These are phyloP conservation scores for Pseudogymnoascus sp. DNA, from an alignment of 2,329 filamentous ascomycete species.

Conservation along the genomic window DNA sequence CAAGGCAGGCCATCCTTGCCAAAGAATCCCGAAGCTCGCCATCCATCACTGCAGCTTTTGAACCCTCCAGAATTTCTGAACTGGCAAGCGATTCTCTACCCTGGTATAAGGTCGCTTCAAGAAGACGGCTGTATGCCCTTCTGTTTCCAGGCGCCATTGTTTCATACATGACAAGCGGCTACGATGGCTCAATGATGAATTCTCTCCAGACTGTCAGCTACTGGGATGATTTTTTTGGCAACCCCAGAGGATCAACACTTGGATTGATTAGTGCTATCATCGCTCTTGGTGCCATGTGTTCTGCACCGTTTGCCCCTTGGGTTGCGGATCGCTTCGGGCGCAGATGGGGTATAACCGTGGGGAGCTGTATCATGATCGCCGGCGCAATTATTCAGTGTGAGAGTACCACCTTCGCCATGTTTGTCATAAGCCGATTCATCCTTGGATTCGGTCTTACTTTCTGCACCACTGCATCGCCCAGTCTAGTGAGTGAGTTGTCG, in stretches of 20 bases:
- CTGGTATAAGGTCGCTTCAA: conserved; percentile 27
- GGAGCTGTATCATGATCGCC: conserved; percentile 26
- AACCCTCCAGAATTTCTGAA: conserved; percentile 25
- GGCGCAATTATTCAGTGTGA: conserved; percentile 28
- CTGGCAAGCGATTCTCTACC: conserved; percentile 20
- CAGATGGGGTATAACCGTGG: conserved; percentile 26
- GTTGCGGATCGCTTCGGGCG: conserved; percentile 27
- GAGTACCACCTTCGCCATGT: conserved; percentile 36
- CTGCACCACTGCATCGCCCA: conserved; percentile 41
- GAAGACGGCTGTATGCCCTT: conserved; percentile 26
- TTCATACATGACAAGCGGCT: conserved; percentile 37
- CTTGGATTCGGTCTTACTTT: conserved; percentile 46
- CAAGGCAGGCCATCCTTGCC: conserved; percentile 19
- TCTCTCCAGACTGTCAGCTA: conserved; percentile 35
- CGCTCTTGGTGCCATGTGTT: conserved; percentile 38
- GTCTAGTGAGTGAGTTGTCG: conserved; percentile 42
- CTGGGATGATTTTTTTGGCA: conserved; percentile 35
- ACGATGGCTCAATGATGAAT: conserved; percentile 43
- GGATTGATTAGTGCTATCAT: conserved; percentile 32
- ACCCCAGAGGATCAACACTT: conserved; percentile 26
- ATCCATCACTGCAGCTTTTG: conserved; percentile 11
- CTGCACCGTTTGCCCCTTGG: conserved; percentile 25
- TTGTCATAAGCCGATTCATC: conserved; percentile 43
- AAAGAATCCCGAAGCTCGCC: conserved; percentile 8
- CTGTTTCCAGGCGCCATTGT: conserved; percentile 30